Evolutionary conservation across 441 rosid genomes (phyloP).

Genomic region (Erodium chrysanthum): DNA sequence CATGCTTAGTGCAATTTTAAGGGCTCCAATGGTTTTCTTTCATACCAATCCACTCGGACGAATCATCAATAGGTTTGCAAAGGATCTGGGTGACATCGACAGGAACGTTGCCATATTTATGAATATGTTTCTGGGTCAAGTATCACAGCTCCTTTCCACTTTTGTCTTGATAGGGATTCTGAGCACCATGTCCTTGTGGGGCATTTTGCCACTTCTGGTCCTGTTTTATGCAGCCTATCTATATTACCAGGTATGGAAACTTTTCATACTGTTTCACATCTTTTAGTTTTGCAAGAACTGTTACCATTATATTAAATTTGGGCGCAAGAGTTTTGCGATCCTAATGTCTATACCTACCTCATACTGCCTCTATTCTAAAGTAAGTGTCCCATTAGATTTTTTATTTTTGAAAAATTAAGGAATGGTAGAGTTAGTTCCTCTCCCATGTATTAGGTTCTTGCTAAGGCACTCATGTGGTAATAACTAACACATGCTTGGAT

Average conservation of each 20-base stretch:
- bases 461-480: neutral
- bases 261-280: conserved; percentile 9
- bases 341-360: neutral
- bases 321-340: conserved; percentile 2
- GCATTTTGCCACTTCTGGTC: conserved; percentile 90
- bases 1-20: conserved; percentile 72
- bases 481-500: neutral
- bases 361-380: neutral
- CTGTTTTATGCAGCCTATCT: conserved; percentile 86
- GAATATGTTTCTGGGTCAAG: conserved; percentile 75
- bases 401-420: neutral
- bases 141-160: conserved; percentile 86
- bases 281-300: neutral
- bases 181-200: conserved; percentile 97
- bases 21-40: conserved; percentile 98
- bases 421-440: neutral
- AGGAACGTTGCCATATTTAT: conserved; percentile 65
- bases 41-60: conserved; percentile 94
- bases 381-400: neutral
- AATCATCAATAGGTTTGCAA: conserved; percentile 87
- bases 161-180: conserved; percentile 82
- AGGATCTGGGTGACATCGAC: conserved; percentile 94
- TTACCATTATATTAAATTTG: neutral
- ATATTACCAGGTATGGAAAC: conserved; percentile 72
- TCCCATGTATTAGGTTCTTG: neutral